Percentiles rank a stretch among this genome's conserved stretches.
phyloP scores from a whole-genome alignment of 1,284 basidiomycete genomes.

The Spongiforma sp. region DNA sequence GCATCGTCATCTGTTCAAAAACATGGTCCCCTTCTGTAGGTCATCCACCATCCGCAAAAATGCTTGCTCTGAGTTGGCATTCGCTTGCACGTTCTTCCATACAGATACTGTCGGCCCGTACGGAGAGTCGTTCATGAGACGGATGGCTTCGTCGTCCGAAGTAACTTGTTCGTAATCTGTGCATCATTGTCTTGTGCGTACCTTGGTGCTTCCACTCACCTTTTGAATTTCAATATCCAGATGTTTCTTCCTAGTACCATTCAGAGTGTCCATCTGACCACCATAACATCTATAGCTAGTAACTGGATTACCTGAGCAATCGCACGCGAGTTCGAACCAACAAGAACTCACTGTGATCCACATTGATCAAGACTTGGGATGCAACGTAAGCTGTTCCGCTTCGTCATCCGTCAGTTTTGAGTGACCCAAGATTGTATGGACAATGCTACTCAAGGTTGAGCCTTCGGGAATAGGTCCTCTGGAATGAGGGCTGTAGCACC shows the following conservation, averaged over 20 bases:
- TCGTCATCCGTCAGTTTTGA: slow-evolving; percentile 5
- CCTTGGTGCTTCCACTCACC: slow-evolving; percentile 43
- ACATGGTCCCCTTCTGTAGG: slow-evolving; percentile 90
- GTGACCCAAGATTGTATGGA: not conserved
- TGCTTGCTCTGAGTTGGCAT: slow-evolving; percentile 63
- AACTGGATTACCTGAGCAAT: slow-evolving; percentile 1
- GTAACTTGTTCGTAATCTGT: slow-evolving; percentile 63
- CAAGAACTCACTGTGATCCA: slow-evolving; percentile 73
- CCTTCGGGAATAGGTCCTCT: slow-evolving; percentile 70
- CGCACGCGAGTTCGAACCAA: not conserved
- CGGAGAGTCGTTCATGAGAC: slow-evolving; percentile 95
- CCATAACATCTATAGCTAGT: slow-evolving; percentile 94
- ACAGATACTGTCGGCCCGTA: slow-evolving; percentile 94
- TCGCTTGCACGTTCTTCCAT: slow-evolving; percentile 81
- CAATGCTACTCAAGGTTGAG: slow-evolving; percentile 68
- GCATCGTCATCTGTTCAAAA: slow-evolving; percentile 72
- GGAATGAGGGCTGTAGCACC: slow-evolving; percentile 84
- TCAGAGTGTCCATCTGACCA: slow-evolving; percentile 46
- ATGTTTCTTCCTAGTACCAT: slow-evolving; percentile 74
- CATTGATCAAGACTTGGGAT: slow-evolving; percentile 88
- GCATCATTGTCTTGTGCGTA: not conserved
- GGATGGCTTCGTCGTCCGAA: slow-evolving; percentile 85
- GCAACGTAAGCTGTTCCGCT: slow-evolving; percentile 87
- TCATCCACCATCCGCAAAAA: slow-evolving; percentile 77
- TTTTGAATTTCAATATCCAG: slow-evolving; percentile 92